Evolutionary conservation across 148 eudicot species (phyloP).

Genomic region (Heliamphora exappendiculata): DNA sequence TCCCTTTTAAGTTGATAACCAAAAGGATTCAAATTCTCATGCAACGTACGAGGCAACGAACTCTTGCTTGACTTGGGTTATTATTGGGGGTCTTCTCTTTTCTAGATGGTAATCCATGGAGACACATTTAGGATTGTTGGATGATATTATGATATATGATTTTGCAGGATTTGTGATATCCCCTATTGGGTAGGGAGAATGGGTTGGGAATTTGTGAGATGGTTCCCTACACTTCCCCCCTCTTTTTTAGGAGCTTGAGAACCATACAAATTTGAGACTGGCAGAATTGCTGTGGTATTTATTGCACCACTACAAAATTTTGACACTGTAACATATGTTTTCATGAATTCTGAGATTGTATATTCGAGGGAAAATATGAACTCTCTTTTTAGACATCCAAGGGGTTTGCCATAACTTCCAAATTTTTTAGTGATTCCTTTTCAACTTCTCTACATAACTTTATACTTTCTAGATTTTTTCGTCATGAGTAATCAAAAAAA

Average conservation of each 20-base stretch:
- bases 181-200: neutral
- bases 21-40: neutral
- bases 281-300: constrained; percentile 4
- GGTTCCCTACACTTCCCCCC: neutral
- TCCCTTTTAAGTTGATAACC: constrained; percentile 27
- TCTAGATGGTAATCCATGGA: neutral
- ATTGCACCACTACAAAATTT: constrained; percentile 12
- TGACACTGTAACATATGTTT: neutral
- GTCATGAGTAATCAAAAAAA: too few relatives aligned
- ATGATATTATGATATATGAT: neutral
- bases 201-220: neutral
- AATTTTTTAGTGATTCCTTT: too few relatives aligned
- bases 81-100: neutral
- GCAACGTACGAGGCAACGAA: neutral
- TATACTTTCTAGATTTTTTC: too few relatives aligned
- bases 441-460: too few relatives aligned
- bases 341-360: neutral
- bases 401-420: too few relatives aligned
- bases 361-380: neutral
- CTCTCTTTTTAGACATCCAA: too few relatives aligned
- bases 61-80: neutral
- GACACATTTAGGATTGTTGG: neutral
- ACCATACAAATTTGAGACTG: neutral
- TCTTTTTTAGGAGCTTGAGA: neutral
- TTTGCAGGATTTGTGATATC: neutral